Percentiles rank a stretch among this genome's conserved stretches.
Conservation (phyloP, 2,329 filamentous ascomycete species). For the Aspergillus fischeri region DNA sequence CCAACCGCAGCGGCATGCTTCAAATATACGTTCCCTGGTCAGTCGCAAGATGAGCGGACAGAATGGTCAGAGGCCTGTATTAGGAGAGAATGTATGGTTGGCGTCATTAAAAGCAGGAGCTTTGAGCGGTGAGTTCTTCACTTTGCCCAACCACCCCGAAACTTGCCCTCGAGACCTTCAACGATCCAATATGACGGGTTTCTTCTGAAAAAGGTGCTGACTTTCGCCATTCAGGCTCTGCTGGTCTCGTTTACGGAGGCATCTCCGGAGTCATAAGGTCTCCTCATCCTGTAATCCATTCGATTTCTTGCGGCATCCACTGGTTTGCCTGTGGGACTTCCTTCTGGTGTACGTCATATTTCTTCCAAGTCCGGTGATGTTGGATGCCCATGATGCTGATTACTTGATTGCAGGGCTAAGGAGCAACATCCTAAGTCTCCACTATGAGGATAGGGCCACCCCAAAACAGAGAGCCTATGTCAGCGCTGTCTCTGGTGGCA, state of each 20-base stretch:
- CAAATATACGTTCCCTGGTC: background rate
- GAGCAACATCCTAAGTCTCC: slow-evolving; percentile 44
- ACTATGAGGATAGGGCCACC: slow-evolving; percentile 50
- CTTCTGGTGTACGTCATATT: slow-evolving; percentile 63
- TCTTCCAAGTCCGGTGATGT: background rate
- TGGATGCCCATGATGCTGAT: background rate
- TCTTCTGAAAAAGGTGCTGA: background rate
- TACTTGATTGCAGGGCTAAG: slow-evolving; percentile 39
- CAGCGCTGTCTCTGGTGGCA: slow-evolving; percentile 66
- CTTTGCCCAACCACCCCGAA: slow-evolving; percentile 5
- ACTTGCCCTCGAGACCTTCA: background rate
- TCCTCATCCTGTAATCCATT: slow-evolving; percentile 63
- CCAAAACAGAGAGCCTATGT: slow-evolving; percentile 60
- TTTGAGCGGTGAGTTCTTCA: slow-evolving; percentile 49
- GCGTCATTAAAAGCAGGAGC: slow-evolving; percentile 56
- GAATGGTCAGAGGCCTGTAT: slow-evolving; percentile 12
- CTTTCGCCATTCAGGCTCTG: slow-evolving; percentile 25
- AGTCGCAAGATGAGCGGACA: slow-evolving; percentile 26
- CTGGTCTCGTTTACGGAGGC: slow-evolving; percentile 62
- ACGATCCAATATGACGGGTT: background rate
- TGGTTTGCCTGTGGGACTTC: slow-evolving; percentile 75
- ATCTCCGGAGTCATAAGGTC: slow-evolving; percentile 68
- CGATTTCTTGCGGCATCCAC: slow-evolving; percentile 68
- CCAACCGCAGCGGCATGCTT: background rate
- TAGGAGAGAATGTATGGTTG: slow-evolving; percentile 19